Evolutionary conservation across 495 filamentous ascomycete genomes (phyloP).

Genomic region (Daldinia loculata): DNA sequence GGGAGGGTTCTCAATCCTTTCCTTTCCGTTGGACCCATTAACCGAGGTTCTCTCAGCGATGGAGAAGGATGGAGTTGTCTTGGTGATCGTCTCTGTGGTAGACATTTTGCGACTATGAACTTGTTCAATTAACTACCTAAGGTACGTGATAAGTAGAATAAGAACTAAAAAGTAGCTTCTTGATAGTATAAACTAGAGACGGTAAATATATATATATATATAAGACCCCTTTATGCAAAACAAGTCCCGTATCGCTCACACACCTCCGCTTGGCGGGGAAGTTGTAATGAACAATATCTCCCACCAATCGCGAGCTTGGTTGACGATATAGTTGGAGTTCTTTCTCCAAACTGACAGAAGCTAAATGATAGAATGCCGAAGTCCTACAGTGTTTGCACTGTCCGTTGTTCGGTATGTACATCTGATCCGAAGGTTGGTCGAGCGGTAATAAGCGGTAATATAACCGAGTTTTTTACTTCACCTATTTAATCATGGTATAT

Average conservation of each 20-base stretch:
- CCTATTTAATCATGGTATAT: neutral
- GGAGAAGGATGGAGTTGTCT: constrained; percentile 7
- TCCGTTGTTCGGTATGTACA: neutral
- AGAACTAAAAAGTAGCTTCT: neutral
- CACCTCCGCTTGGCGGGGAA: constrained; percentile 33
- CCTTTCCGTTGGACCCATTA: constrained; percentile 21
- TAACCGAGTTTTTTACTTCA: neutral
- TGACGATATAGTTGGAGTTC: neutral
- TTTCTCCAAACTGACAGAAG: constrained; percentile 25
- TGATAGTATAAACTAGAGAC: neutral
- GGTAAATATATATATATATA: constrained; percentile 4
- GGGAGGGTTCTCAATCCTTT: constrained; percentile 28
- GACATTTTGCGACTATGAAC: constrained; percentile 7
- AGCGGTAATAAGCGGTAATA: no score
- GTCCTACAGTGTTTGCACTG: neutral
- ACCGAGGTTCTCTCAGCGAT: neutral
- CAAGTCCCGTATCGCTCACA: constrained; percentile 16
- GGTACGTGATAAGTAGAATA: neutral
- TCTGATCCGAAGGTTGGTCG: neutral
- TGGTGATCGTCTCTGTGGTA: constrained; percentile 21
- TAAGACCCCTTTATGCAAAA: neutral
- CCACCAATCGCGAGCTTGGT: constrained; percentile 26
- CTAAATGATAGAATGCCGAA: neutral
- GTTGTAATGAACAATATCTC: constrained; percentile 10
- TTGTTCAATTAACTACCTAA: constrained; percentile 4